A percentile compares a stretch with the other conserved stretches of the same genome.
phyloP scores from a whole-genome alignment of 495 filamentous ascomycete species.

The Halenospora varia region DNA sequence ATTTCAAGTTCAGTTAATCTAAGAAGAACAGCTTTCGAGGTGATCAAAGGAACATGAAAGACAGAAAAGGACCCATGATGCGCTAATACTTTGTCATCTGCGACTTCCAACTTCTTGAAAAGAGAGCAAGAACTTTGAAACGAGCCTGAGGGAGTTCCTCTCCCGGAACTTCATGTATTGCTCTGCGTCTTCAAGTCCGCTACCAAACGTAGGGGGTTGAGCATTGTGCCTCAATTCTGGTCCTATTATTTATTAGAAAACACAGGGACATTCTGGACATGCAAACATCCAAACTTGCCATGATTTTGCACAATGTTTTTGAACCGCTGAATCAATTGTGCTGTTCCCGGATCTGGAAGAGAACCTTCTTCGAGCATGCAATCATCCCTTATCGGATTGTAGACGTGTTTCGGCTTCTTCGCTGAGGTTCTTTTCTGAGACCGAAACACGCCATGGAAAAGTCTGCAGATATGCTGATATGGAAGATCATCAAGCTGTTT shows the following conservation, averaged over 20 bases:
- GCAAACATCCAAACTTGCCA: too few relatives aligned
- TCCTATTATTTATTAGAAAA: not conserved
- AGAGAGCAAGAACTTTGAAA: not conserved
- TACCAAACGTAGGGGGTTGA: not conserved
- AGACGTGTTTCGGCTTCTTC: not conserved
- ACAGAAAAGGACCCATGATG: too few relatives aligned
- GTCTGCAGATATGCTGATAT: not conserved
- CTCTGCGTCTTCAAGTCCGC: not conserved
- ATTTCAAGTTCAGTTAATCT: too few relatives aligned
- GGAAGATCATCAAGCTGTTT: conserved; percentile 10
- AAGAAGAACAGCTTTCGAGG: too few relatives aligned
- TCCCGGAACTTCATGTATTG: not conserved
- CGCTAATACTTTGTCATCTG: too few relatives aligned
- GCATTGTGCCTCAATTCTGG: not conserved
- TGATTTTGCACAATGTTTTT: too few relatives aligned
- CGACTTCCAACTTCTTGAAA: too few relatives aligned
- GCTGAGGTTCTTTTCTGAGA: not conserved
- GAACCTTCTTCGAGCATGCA: too few relatives aligned
- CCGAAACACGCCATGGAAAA: not conserved
- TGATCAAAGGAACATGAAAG: too few relatives aligned
- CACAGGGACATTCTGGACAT: too few relatives aligned
- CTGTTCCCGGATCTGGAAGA: not conserved
- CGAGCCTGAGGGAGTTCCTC: not conserved
- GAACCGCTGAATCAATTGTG: too few relatives aligned
- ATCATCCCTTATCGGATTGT: not conserved